Evolutionary conservation across 768 basidiomycete genomes (phyloP), one percentile per base, ranked within the genome.

Genomic region (Termitomyces eurrhizus): DNA sequence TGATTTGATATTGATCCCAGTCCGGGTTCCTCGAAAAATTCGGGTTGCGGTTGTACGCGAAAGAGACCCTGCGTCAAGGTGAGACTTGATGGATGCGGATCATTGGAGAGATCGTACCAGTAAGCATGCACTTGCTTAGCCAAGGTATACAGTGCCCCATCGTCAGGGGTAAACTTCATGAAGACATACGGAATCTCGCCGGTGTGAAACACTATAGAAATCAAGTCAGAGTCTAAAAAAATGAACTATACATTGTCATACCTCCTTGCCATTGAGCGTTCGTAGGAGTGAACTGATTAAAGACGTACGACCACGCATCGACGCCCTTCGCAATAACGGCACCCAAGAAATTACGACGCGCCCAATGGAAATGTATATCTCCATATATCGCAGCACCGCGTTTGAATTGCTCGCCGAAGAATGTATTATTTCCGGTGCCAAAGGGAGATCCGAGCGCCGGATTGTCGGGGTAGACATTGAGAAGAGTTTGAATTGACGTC

Each of bases 371-470:
- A 26, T 67, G 66, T 32, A 67, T 63, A 35, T 67, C 66, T 4
- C 66, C 64, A 29, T 67, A 67, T 13, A 65, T 65, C 12, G 64
- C 64, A 51, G 66, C 64, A 52, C 57, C 62, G 12, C 66, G 64
- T 48, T 67, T 67, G 58, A 67, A 67, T 21, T 67, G 60, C 12
- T 57, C 29, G n/a, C 64, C 66, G 16, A 61, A 65, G 39, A 79
- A 81, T 0, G 77, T 77, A 14, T 75, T 57, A 53, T 77, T 73
- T 39, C 78, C 78, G 1, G 80, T 80, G 24, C 68, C 67, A 61
- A 71, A 82, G 0, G 80, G 80, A 1, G 77, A 77, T 4, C 80
- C 80, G 36, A 73, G 64, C 14, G 75, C 62, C 7, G 80, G 77
- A 39, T 70, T 55, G 41, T 78, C 60, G 0, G 79, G 80, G 65